These are phyloP conservation scores for Cutaneotrichosporon sp. DNA, from an alignment of 1,284 basidiomycete species.

Conservation along the genomic window DNA sequence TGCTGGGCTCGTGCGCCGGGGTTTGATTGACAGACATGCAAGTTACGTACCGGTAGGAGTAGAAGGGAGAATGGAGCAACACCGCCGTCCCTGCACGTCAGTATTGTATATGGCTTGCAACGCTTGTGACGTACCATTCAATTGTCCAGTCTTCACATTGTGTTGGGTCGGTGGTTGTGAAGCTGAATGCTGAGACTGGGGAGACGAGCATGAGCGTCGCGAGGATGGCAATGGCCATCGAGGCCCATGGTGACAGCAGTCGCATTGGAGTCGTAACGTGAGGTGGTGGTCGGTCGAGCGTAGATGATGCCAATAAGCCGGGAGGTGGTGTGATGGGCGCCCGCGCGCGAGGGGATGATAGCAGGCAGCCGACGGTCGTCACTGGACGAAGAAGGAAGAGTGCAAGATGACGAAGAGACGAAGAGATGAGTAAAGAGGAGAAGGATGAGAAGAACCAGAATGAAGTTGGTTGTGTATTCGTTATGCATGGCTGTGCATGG, in stretches of 20 bases:
- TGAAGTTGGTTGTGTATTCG: no score
- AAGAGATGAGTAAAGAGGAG: neutral
- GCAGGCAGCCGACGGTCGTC: no score
- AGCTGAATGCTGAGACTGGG: conserved; percentile 8
- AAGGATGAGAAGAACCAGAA: no score
- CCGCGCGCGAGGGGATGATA: no score
- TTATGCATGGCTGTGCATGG: neutral
- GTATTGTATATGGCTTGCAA: no score
- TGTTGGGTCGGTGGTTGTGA: conserved; percentile 35
- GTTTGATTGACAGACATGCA: neutral
- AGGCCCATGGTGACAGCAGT: no score
- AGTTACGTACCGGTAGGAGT: conserved; percentile 33
- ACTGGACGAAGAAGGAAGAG: neutral
- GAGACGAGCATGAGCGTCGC: neutral
- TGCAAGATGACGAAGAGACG: neutral
- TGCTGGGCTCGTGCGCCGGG: no score
- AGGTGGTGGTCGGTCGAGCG: no score
- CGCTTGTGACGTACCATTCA: conserved; percentile 37
- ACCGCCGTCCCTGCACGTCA: neutral
- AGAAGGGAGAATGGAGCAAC: conserved; percentile 27
- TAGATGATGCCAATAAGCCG: no score
- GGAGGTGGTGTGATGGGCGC: no score
- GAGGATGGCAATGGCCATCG: neutral
- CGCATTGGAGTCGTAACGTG: no score
- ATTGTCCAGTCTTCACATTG: conserved; percentile 40